A percentile compares a stretch with the other conserved stretches of the same genome.
Conservation (phyloP, 192 early-diverging fungal species). For the Gigaspora rosea region DNA sequence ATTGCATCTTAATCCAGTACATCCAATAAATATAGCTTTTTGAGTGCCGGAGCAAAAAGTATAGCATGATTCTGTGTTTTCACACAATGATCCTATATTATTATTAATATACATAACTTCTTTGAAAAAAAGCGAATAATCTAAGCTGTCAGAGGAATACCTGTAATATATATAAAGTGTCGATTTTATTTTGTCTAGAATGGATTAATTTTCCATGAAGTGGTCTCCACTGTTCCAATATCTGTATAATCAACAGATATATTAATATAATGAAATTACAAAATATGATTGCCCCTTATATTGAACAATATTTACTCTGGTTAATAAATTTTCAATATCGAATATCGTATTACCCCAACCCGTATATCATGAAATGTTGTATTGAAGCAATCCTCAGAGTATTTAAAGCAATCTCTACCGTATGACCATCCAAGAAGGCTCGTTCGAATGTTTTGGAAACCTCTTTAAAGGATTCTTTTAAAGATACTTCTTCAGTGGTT, state of each 20-base stretch:
- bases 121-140: constrained; percentile 73
- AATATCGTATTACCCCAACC: constrained; percentile 66
- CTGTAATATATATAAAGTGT: constrained; percentile 58
- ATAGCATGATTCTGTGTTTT: no score
- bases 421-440: constrained; percentile 78
- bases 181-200: constrained; percentile 71
- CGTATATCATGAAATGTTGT: constrained; percentile 80
- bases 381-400: constrained; percentile 81
- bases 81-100: no score
- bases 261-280: no score
- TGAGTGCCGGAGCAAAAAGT: no score
- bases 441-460: constrained; percentile 74
- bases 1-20: no score
- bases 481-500: no score
- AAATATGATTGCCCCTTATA: no score
- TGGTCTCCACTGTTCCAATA: constrained; percentile 67
- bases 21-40: no score
- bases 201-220: constrained; percentile 70
- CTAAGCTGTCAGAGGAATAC: constrained; percentile 37
- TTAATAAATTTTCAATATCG: constrained; percentile 49
- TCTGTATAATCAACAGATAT: constrained; percentile 28
- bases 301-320: constrained; percentile 34
- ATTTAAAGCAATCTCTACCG: constrained; percentile 76
- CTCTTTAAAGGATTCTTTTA: constrained; percentile 72
- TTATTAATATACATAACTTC: constrained; percentile 53